Percentiles rank a stretch among this genome's conserved stretches.
These are phyloP conservation scores for Pleurotus tuoliensis DNA, from an alignment of 768 basidiomycete genomes.

Conservation along the genomic window DNA sequence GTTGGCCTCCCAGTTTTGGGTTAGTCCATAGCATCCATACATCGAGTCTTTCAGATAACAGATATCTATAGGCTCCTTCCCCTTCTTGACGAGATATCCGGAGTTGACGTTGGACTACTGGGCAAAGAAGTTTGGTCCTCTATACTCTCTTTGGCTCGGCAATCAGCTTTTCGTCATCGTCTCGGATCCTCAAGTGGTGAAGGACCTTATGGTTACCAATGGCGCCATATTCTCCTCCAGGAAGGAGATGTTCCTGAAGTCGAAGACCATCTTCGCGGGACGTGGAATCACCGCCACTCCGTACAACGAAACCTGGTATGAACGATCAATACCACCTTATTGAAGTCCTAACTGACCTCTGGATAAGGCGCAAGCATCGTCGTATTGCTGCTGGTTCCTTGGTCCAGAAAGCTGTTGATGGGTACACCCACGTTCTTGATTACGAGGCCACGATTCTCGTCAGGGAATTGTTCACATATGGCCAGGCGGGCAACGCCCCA, in stretches of 20 bases:
- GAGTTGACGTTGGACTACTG: constrained; percentile 39
- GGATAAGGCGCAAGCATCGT: constrained; percentile 36
- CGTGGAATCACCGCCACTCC: constrained; percentile 41
- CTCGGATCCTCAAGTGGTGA: constrained; percentile 39
- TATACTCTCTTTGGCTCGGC: constrained; percentile 44
- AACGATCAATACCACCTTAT: neutral
- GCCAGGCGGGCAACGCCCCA: constrained; percentile 25
- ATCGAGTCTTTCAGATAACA: neutral
- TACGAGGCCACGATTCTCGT: constrained; percentile 36
- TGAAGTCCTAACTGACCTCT: neutral
- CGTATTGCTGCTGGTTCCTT: constrained; percentile 32
- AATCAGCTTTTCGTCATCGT: constrained; percentile 44
- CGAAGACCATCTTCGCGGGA: constrained; percentile 37
- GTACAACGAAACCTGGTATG: constrained; percentile 40
- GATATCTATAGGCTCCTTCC: constrained; percentile 25
- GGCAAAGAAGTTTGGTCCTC: constrained; percentile 38
- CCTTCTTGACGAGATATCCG: constrained; percentile 37
- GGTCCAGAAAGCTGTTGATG: constrained; percentile 28
- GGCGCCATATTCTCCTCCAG: constrained; percentile 43
- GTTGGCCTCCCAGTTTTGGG: constrained; percentile 19
- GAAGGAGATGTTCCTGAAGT: constrained; percentile 43
- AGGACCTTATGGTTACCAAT: constrained; percentile 41
- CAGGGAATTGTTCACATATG: constrained; percentile 29
- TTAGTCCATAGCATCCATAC: constrained; percentile 4
- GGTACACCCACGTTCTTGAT: constrained; percentile 32